Conservation (phyloP, 2,329 filamentous ascomycete species). For the Lachnellula arida region DNA sequence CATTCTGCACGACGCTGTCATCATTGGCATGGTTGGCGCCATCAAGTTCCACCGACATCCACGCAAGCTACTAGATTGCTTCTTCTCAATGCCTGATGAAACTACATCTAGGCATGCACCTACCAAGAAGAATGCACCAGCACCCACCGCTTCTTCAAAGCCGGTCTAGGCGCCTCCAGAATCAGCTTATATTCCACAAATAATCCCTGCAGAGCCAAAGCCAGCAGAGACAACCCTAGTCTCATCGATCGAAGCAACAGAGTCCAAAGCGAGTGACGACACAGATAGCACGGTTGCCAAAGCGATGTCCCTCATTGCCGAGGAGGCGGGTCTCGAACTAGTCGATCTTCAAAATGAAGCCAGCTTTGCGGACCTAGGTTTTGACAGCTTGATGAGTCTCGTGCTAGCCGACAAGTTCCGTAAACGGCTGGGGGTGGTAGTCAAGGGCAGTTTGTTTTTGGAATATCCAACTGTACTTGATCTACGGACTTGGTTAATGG, state of each 20-base stretch:
- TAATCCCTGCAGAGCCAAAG: not conserved
- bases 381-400: slow-evolving; percentile 35
- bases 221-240: not conserved
- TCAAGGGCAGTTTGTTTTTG: slow-evolving; percentile 31
- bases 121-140: slow-evolving; percentile 5
- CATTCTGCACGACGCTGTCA: slow-evolving; percentile 28
- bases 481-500: slow-evolving; percentile 28
- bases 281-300: slow-evolving; percentile 19
- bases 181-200: too few relatives aligned
- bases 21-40: slow-evolving; percentile 30
- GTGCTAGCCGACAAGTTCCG: slow-evolving; percentile 31
- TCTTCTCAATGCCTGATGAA: slow-evolving; percentile 36
- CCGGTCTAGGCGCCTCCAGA: not conserved
- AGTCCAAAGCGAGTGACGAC: slow-evolving; percentile 21
- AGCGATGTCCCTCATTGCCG: slow-evolving; percentile 31
- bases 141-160: slow-evolving; percentile 9
- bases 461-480: slow-evolving; percentile 35
- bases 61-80: slow-evolving; percentile 34
- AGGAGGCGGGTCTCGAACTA: slow-evolving; percentile 27
- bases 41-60: slow-evolving; percentile 36
- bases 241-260: too few relatives aligned
- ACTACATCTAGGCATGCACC: not conserved
- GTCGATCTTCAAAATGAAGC: slow-evolving; percentile 26
- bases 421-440: slow-evolving; percentile 31
- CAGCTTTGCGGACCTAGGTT: slow-evolving; percentile 31